Evolutionary conservation across 345 rosid genomes (phyloP).

Genomic region (Isatis tinctoria): DNA sequence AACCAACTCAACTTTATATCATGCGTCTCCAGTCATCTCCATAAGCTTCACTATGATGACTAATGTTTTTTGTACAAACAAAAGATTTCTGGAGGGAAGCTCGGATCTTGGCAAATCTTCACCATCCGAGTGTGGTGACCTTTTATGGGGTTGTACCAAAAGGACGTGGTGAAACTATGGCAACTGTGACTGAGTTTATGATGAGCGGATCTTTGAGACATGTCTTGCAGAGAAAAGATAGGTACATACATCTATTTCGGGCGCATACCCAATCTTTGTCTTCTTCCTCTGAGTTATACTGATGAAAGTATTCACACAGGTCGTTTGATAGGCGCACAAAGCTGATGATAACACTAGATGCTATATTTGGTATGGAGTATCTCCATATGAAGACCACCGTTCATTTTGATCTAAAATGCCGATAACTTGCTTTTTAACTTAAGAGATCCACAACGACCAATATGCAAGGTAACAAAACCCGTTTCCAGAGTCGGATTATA

Average conservation of each 20-base stretch:
- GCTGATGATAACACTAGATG: conserved; percentile 64
- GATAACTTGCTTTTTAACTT: conserved; percentile 78
- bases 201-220: conserved; percentile 75
- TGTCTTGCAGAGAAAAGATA: conserved; percentile 50
- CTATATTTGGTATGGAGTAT: conserved; percentile 84
- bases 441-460: conserved; percentile 71
- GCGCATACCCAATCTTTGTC: neutral
- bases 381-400: conserved; percentile 29
- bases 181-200: conserved; percentile 78
- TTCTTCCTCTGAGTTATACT: neutral
- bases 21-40: too few species aligned
- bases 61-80: neutral
- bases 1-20: too few species aligned
- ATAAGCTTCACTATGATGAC: too few species aligned
- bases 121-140: neutral
- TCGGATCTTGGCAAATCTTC: neutral
- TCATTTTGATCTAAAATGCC: conserved; percentile 79
- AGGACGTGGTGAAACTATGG: conserved; percentile 74
- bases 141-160: conserved; percentile 42
- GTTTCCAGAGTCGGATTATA: neutral
- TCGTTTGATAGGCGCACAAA: conserved; percentile 60
- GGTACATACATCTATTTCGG: conserved; percentile 19
- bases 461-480: conserved; percentile 56
- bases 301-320: conserved; percentile 32
- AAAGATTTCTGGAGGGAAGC: neutral